phyloP scores from a whole-genome alignment of 2,329 filamentous ascomycete species.

The Cladophialophora bantiana region DNA sequence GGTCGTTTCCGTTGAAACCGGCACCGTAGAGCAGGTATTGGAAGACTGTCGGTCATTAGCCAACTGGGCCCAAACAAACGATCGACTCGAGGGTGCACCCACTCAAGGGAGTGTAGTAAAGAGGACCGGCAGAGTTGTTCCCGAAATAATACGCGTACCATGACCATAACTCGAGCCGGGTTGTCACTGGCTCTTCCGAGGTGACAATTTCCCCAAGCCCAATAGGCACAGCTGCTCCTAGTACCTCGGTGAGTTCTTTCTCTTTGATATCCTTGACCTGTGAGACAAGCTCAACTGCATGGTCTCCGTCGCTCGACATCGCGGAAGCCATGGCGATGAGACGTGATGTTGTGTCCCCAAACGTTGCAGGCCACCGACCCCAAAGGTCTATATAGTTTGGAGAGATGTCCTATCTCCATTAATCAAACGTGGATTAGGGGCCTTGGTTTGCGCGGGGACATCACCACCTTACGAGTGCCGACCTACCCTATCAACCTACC shows the following conservation, averaged over 20 bases:
- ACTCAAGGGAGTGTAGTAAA: conserved; percentile 5
- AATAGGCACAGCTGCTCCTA: neutral
- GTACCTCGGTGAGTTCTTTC: neutral
- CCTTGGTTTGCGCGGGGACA: neutral
- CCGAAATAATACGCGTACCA: conserved; percentile 11
- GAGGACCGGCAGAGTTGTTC: conserved; percentile 11
- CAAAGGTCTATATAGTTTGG: neutral
- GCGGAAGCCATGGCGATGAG: neutral
- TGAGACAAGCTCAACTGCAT: neutral
- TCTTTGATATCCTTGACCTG: neutral
- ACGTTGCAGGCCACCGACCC: neutral
- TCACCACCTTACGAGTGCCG: neutral
- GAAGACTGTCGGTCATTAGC: neutral
- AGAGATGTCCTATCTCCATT: neutral
- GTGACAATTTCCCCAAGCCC: neutral
- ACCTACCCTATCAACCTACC: neutral
- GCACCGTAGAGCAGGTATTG: neutral
- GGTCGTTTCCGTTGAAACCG: neutral
- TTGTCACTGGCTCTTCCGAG: neutral
- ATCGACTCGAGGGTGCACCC: neutral
- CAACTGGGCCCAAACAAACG: neutral
- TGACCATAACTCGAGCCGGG: neutral
- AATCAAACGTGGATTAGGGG: neutral
- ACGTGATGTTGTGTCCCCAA: neutral
- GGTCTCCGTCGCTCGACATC: neutral